Conservation (phyloP, 352 stramenopile species). For the Globisporangium canariense region DNA sequence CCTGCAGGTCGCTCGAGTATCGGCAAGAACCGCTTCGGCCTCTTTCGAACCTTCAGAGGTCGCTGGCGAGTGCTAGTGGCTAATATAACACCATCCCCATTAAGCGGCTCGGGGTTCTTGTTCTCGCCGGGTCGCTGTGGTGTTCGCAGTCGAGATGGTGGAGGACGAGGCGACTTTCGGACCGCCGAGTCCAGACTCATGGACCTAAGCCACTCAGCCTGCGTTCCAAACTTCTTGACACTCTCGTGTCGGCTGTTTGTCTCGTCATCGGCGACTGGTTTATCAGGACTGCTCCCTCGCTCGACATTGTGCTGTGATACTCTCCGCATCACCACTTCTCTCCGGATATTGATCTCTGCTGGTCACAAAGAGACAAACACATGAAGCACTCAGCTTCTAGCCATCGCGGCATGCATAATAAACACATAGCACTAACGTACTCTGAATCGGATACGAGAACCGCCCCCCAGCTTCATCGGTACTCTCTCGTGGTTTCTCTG, state of each 20-base stretch:
- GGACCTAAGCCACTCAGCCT: slow-evolving; percentile 14
- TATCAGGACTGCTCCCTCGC: not conserved
- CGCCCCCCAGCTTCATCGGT: not conserved
- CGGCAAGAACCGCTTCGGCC: slow-evolving; percentile 12
- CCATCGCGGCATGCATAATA: not conserved
- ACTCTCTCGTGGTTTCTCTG: not conserved
- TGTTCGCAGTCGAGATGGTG: slow-evolving; percentile 8
- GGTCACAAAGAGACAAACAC: not conserved
- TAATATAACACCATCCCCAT: too few species aligned
- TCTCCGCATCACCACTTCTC: slow-evolving; percentile 18
- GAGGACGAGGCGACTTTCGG: slow-evolving; percentile 9
- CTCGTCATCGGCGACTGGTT: not conserved
- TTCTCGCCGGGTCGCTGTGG: not conserved
- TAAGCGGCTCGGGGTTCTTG: not conserved
- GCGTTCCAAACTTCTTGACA: slow-evolving; percentile 12
- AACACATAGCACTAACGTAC: slow-evolving; percentile 5
- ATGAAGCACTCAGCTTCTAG: not conserved
- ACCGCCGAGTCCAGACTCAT: slow-evolving; percentile 7
- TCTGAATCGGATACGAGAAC: slow-evolving; percentile 15
- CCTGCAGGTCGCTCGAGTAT: slow-evolving; percentile 1
- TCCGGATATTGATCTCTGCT: slow-evolving; percentile 17
- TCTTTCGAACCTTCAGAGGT: not conserved
- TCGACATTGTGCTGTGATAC: slow-evolving; percentile 1
- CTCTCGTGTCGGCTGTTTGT: not conserved
- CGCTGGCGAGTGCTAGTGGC: not conserved